Base-by-base conservation (phyloP, 257 asterid species). In the Echium plantagineum region DNA sequence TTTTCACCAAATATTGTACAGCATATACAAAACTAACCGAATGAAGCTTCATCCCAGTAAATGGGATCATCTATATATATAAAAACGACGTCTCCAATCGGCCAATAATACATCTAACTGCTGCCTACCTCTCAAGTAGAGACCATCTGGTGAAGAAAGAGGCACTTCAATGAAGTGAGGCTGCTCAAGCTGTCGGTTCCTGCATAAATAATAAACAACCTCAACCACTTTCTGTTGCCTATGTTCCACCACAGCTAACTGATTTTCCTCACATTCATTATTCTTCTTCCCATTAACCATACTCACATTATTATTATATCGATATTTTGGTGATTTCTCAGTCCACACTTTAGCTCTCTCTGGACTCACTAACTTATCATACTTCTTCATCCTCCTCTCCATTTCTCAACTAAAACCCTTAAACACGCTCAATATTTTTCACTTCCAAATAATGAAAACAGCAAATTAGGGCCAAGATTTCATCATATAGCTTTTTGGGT, bases 81-180 rank as follows among this genome's bases (percentile, higher is more conserved):
- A 24, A 24, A 24, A 24, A 24, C 26, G 26, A 24, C 26, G 26
- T 24, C 26, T 24, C 26, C 26, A 24, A 24, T 24, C 26, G 3
- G 26, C 26, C 1, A 24, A 24, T 24, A 21, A 51, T 55, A 35
- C 30, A 60, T 21, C 17, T 24, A 7, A 35, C 13, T 35, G 47
- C 49, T n/a, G 13, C 0, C 3, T 78, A 90, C 98, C 98, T 85
- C 87, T 84, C 63, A 93, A 71, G 77, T 72, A 77, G 74, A 93
- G 94, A 55, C 98, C 98, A 66, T 83, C 82, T 13, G 97, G 66
- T 21, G 97, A 81, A 61, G 96, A 84, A 61, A 83, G 71, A 42
- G 96, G 83, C 6, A 93, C 95, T 76, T 93, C 94, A 82, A 93
- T 93, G 80, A 93, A 93, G 71, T 93, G 98, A 47, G 98, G 98